Evolutionary conservation across 2,329 filamentous ascomycete genomes (phyloP), one percentile per base, ranked within the genome.

Genomic region (Ascochyta viciae-villosae): DNA sequence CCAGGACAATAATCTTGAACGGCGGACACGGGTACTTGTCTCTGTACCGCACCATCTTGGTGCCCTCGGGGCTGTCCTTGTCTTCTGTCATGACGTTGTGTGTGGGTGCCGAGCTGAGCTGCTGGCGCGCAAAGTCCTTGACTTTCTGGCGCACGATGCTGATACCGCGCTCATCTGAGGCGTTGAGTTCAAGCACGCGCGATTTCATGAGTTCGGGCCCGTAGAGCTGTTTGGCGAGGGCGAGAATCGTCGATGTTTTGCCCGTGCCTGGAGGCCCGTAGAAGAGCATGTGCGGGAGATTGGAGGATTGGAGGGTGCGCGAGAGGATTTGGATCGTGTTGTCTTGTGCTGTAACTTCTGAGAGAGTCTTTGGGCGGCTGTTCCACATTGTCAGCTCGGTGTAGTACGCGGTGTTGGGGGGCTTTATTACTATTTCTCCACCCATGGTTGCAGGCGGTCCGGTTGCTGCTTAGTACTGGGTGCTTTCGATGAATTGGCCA

Each of bases 231-330:
- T 97, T 97, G 51, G 95, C 93, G 27, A 99, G 88, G 2, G 96
- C 96, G 62, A 99, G 90, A 67, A 99, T 92, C 0, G 96, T 99
- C 2, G 92, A 96, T 1, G 95, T 99, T 81, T 99, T 99, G 66
- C 95, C 95, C 0, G 95, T 99, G 38, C 95, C 95, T 0, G 95
- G 96, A 0, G 96, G 95, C 4, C 95, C 95, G 74, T 99, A 99
- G 83, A 98, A 98, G 70, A 99, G 90, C 92, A 99, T 97, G 78
- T 99, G 96, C 3, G 95, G 95, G 35, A 99, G 89, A 87, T 99
- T 99, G 61, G 93, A 92, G 68, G 94, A 92, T 82, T 98, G 93
- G 22, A 99, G 83, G 26, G 92, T 98, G 68, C 95, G 86, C 74
- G 94, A 90, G 38, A 99, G 88, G 65, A 98, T 89, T 50, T 90